Evolutionary conservation across 371 early-diverging fungal species (phyloP), one percentile per base, ranked within the genome.

Genomic region (Umbelopsis sp.): DNA sequence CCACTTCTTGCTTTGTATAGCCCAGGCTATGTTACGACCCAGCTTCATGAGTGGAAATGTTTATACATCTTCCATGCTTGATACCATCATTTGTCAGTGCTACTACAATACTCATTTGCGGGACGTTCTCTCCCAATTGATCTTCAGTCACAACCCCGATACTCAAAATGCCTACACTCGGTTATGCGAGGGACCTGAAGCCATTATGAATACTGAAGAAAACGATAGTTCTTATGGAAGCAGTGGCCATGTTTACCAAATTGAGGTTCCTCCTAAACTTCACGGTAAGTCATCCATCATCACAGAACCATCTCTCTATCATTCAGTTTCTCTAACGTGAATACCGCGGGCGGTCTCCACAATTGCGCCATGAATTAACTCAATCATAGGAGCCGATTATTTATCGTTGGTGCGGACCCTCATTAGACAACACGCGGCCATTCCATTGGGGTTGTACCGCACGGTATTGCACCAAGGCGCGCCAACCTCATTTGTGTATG

Each of bases 1-100:
- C 29, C 29, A 29, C 29, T 29, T 41, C 41, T 12, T 41, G 2
- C 41, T 37, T 9, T 14, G 9, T 35, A 44, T 44, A 67, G 82
- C 79, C 18, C 83, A 86, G 72, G 80, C 83, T 32, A 68, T 83
- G 48, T 66, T 85, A 44, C 71, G 80, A 20, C 87, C 92, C 12
- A 76, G 86, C 32, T 91, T 91, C 70, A 88, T 89, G 79, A 76
- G 81, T 1, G 92, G 92, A 35, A 86, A 89, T 50, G 87, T 86
- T 16, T 85, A 83, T 52, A 80, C 88, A 11, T 83, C 84, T 4
- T 76, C 77, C 29, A 87, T 92, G 86, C 77, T 91, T 20, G 90
- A 92, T 68, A 86, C 91, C 2, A 70, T 91, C 16, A 73, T 91
- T 18, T 86, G 87, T 73, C 92, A 66, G 25, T 66, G 66, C 32